Base-by-base conservation (phyloP, 805 yeast species). In the Sungouiozyma intestinalis region DNA sequence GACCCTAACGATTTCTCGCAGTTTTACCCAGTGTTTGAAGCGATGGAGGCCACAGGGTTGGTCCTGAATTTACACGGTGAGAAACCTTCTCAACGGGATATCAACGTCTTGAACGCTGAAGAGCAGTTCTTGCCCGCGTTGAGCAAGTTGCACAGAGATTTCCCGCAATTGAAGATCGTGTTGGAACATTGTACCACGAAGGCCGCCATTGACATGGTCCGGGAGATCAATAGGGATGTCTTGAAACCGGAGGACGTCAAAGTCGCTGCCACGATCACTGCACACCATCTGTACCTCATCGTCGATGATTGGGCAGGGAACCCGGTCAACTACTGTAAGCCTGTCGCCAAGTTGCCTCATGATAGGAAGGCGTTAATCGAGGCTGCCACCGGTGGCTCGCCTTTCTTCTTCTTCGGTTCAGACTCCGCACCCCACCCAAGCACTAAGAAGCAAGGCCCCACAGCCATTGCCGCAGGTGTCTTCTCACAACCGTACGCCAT, bases 391-490 rank as follows among this genome's bases (percentile, higher is more conserved):
- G 79, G 92, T 1, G 97, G 97, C 4, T 79, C 82, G 51, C 85
- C 94, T 35, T 88, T 79, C 69, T 92, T 88, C 63, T 85, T 92
- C 68, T 92, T 88, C 58, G 99, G 99, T 5, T 85, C 96, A 1
- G 99, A 92, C 62, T 85, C 96, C 17, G 99, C 99, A 24, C 99
- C 98, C 19, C 98, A 92, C 61, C 94, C 96, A 6, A 56, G 85
- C 19, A 74, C 75, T 48, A 79, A 79, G 45, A 94, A 94, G 63
- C 71, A 85, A 19, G 80, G 73, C 46, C 86, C 77, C 50, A 67
- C 70, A 32, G 90, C 88, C 17, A 97, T 90, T 15, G 86, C 97
- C 55, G 99, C 99, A n/a, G 99, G 99, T 56, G 96, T 92, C 7
- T 92, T 75, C 64, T 85, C 97, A 2, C 98, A 92, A 62, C 74